Evolutionary conservation across 495 filamentous ascomycete genomes (phyloP), one percentile per base, ranked within the genome.

Genomic region (Wilcoxina mikolae): DNA sequence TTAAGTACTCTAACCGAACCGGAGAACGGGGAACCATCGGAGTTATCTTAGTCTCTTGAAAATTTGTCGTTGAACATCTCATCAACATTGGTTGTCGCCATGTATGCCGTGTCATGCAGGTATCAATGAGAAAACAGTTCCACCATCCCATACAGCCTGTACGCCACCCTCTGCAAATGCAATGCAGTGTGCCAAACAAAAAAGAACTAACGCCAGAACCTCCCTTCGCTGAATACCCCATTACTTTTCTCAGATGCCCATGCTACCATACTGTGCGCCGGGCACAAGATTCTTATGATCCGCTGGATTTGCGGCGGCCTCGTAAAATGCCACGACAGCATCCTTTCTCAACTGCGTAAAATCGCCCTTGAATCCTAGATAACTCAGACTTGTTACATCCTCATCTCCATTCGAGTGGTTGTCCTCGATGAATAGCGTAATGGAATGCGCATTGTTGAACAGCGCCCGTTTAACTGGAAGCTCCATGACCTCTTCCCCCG

Each of bases 351-450:
- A 67, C 62, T 80, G 78, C 78, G 87, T 85, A 71, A 85, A 95
- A 62, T 94, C 84, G 27, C 91, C 91, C 68, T 85, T 87, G 72
- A 98, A 95, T 0, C 86, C 91, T 52, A 98, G 57, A 68, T 94
- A 98, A 43, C 73, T 79, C 1, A 96, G 68, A 31, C 80, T 74
- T 20, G 85, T 90, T 50, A 83, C 77, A 53, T 93, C 84, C 54
- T 86, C 84, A 9, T 56, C 61, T 22, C 56, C 38, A 33, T 43
- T 20, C 3, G 64, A 65, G 59, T 78, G 82, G 60, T 86, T 86
- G 57, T 84, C 78, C 58, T 82, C 82, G 58, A 96, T 81, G 70
- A 95, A 98, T 27, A 98, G 71, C 0, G 78, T 80, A 41, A 98
- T 65, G 2, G 73, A 78, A 10, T 80, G 84, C 3, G 83, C 83